phyloP scores from a whole-genome alignment of 768 basidiomycete species.

The Lactarius hatsudake region DNA sequence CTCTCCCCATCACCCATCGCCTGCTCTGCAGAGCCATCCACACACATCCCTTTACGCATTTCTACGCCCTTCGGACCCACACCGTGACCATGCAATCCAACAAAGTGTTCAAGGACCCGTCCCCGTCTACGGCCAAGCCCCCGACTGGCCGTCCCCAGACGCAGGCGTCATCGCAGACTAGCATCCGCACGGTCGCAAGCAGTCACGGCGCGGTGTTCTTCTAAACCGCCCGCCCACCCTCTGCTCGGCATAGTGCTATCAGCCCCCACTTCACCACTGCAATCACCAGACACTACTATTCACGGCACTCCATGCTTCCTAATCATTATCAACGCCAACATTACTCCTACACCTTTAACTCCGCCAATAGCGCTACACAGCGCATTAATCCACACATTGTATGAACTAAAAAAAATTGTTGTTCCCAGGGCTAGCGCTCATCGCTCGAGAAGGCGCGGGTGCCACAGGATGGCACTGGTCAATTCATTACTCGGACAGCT shows the following conservation, averaged over 20 bases:
- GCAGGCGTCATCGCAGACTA: slow-evolving; percentile 20
- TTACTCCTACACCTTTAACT: neutral
- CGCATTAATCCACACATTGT: neutral
- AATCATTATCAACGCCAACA: slow-evolving; percentile 1
- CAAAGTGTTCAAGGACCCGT: slow-evolving; percentile 18
- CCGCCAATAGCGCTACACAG: neutral
- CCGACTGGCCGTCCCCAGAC: slow-evolving; percentile 13
- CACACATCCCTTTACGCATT: neutral
- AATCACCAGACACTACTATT: neutral
- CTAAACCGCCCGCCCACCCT: neutral
- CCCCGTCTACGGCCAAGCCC: slow-evolving; percentile 18
- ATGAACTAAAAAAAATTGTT: neutral
- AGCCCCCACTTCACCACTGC: neutral
- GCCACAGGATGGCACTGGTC: neutral
- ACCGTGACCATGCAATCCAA: slow-evolving; percentile 8
- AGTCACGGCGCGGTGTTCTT: slow-evolving; percentile 24
- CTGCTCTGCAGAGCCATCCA: neutral
- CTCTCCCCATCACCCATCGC: neutral
- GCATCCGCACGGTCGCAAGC: slow-evolving; percentile 20
- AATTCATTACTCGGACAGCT: neutral
- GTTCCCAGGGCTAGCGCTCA: neutral
- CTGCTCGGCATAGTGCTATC: neutral
- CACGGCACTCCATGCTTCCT: neutral
- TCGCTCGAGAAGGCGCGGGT: slow-evolving; percentile 1
- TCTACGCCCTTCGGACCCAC: neutral